Evolutionary conservation across 192 early-diverging fungal species (phyloP), one percentile per base, ranked within the genome.

Genomic region (Coemansia sp.): DNA sequence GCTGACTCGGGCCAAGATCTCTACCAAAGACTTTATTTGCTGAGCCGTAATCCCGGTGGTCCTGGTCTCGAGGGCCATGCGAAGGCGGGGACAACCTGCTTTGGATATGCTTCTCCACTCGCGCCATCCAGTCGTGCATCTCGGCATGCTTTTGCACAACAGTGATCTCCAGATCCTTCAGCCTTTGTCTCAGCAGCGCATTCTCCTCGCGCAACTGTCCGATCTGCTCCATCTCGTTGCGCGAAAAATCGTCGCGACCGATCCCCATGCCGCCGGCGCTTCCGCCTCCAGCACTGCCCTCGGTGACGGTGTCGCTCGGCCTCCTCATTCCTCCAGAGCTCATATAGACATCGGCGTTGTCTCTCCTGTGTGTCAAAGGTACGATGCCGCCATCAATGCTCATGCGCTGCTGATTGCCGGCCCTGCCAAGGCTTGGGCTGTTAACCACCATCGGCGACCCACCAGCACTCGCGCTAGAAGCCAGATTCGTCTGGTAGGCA

Each of bases 131-230:
- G 34, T 19, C 65, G 30, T 74, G 65, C 42, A 81, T 57, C 56
- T 81, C 72, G 3, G 62, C 52, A 27, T 81, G 78, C 60, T 71
- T 68, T 28, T 81, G 68, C 18, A 62, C 32, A 14, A 81, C 78
- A 11, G 62, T 58, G 6, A 65, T 14, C 66, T 81, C 78, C 5
- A 81, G 66, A n/a, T 52, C 57, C 8, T 66, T 64, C 45, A 81
- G 61, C 6, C 72, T 68, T 28, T 65, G 47, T 16, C 64, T 59
- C 65, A 81, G 29, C 18, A 55, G 25, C 1, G 61, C 62, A 36
- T 81, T 81, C n/a, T 81, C 78, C 18, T 71, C 66, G 24, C 69
- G 72, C 39, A 81, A 55, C 53, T 29, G n/a, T 10, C 58, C 29
- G 28, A 81, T 53, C 57, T 74, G 62, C 20, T 68, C 65, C 6